phyloP scores from a whole-genome alignment of 306 rosid genomes.

The Quercus mongolica region DNA sequence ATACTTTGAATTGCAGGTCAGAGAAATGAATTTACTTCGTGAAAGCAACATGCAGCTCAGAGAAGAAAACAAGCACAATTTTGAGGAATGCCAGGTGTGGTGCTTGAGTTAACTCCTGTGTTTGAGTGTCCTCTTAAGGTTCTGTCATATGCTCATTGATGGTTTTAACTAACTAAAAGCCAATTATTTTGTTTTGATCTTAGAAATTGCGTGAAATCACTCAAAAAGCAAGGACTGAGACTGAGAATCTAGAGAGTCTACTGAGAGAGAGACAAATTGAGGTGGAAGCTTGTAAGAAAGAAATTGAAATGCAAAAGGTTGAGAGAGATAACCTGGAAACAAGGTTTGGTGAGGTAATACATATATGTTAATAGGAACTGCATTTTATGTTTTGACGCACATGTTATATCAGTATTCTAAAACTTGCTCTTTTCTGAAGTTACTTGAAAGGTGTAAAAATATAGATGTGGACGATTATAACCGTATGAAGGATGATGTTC shows the following conservation, averaged over 20 bases:
- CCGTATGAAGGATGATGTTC: slow-evolving; percentile 61
- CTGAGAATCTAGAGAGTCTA: slow-evolving; percentile 51
- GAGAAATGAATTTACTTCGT: slow-evolving; percentile 92
- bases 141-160: neutral
- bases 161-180: slow-evolving; percentile 1
- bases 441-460: slow-evolving; percentile 61
- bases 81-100: slow-evolving; percentile 91
- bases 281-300: slow-evolving; percentile 59
- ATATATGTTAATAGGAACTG: slow-evolving; percentile 10
- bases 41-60: slow-evolving; percentile 96
- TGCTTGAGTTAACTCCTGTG: neutral
- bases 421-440: slow-evolving; percentile 31
- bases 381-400: neutral
- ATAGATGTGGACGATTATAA: slow-evolving; percentile 76
- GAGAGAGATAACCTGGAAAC: slow-evolving; percentile 57
- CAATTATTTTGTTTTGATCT: neutral
- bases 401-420: neutral
- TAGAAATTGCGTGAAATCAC: slow-evolving; percentile 79
- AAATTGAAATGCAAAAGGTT: slow-evolving; percentile 49
- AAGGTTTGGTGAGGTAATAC: slow-evolving; percentile 72
- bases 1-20: slow-evolving; percentile 47
- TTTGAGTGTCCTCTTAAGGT: neutral
- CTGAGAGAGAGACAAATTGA: slow-evolving; percentile 56
- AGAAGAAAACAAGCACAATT: slow-evolving; percentile 97
- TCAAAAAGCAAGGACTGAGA: slow-evolving; percentile 56